Evolutionary conservation across 805 yeast genomes (phyloP).

Genomic region (Tetrapisispora arboricola): DNA sequence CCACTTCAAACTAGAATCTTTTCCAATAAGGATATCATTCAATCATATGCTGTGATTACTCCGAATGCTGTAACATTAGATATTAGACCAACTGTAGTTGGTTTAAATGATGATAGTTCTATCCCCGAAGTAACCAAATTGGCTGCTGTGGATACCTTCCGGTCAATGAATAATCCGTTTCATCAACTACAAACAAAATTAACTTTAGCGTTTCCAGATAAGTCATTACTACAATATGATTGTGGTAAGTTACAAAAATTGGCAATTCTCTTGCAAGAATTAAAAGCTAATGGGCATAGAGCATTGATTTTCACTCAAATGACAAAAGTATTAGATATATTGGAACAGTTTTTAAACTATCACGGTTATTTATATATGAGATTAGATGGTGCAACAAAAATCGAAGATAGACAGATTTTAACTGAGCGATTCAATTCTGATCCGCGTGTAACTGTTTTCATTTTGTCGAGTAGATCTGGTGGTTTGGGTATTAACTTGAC

Average conservation of each 20-base stretch:
- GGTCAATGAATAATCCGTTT: conserved; percentile 39
- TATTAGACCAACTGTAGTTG: conserved; percentile 37
- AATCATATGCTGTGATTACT: conserved; percentile 75
- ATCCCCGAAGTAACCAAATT: conserved; percentile 24
- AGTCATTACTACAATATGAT: conserved; percentile 81
- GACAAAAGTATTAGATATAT: conserved; percentile 90
- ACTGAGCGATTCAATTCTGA: conserved; percentile 91
- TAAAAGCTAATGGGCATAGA: conserved; percentile 82
- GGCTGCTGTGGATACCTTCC: conserved; percentile 6
- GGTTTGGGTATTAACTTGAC: conserved; percentile 96
- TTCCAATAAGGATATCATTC: conserved; percentile 42
- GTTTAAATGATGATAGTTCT: conserved; percentile 16
- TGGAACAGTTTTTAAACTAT: conserved; percentile 86
- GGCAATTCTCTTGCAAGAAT: conserved; percentile 61
- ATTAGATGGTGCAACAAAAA: conserved; percentile 93
- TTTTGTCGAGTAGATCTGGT: conserved; percentile 91
- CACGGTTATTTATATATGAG: conserved; percentile 93
- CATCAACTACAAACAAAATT: conserved; percentile 78
- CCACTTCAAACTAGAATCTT: conserved; percentile 34
- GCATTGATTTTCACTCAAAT: conserved; percentile 95
- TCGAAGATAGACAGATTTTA: conserved; percentile 89
- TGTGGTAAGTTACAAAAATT: conserved; percentile 92
- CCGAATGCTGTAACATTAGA: conserved; percentile 78
- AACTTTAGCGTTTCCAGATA: conserved; percentile 94
- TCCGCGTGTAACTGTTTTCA: conserved; percentile 77